phyloP scores from a whole-genome alignment of 2,329 filamentous ascomycete species.

The Aspergillus spinulosporus region DNA sequence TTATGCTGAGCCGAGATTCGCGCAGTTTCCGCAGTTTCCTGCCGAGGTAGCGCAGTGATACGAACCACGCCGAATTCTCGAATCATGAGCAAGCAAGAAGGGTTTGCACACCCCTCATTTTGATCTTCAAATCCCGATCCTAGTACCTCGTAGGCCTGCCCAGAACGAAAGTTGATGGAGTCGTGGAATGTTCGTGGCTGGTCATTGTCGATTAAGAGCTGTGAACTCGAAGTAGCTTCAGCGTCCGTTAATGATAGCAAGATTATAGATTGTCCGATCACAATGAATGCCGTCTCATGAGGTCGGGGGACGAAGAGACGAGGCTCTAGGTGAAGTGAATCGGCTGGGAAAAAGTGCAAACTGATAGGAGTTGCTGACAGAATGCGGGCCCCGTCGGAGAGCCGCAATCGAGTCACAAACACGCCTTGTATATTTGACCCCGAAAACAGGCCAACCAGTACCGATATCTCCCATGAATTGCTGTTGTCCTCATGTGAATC shows the following conservation, averaged over 20 bases:
- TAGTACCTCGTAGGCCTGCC: constrained; percentile 51
- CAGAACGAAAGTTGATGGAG: constrained; percentile 71
- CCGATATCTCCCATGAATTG: constrained; percentile 55
- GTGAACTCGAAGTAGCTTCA: constrained; percentile 65
- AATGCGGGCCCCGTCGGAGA: constrained; percentile 59
- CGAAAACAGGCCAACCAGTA: constrained; percentile 60
- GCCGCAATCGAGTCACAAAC: constrained; percentile 69
- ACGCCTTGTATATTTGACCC: constrained; percentile 61
- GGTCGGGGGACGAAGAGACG: constrained; percentile 76
- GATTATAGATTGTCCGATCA: constrained; percentile 76
- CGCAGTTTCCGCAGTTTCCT: constrained; percentile 33
- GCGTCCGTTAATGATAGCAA: constrained; percentile 70
- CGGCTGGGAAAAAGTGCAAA: constrained; percentile 20
- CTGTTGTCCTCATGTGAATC: constrained; percentile 38
- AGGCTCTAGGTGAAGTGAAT: constrained; percentile 50
- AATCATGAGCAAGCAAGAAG: constrained; percentile 56
- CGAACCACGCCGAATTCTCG: constrained; percentile 60
- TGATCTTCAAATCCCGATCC: constrained; percentile 52
- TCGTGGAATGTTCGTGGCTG: constrained; percentile 66
- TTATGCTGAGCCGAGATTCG: constrained; percentile 72
- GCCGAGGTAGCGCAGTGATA: constrained; percentile 45
- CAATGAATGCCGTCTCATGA: constrained; percentile 75
- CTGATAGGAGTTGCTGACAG: constrained; percentile 34
- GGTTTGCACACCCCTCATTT: constrained; percentile 25
- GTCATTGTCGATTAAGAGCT: constrained; percentile 65